These are phyloP conservation scores for Trametes cinnabarina DNA, from an alignment of 768 basidiomycete species.

Conservation along the genomic window DNA sequence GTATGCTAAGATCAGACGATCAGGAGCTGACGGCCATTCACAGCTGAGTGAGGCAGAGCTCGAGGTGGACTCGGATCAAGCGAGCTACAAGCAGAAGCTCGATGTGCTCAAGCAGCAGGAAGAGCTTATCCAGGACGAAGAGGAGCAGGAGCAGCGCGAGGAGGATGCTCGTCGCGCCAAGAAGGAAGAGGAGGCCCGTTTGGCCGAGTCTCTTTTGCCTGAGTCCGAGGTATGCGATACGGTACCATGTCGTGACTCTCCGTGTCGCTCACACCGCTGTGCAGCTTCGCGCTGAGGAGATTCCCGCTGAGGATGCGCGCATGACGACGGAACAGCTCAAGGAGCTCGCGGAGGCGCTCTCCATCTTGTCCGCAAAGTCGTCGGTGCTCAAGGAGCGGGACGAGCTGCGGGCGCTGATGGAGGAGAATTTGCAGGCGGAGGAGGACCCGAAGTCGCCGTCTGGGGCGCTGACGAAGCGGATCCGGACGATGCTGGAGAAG, in stretches of 20 bases:
- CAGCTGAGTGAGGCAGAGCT: constrained; percentile 97
- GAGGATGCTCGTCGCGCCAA: constrained; percentile 86
- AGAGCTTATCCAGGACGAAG: constrained; percentile 98
- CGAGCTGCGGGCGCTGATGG: constrained; percentile 88
- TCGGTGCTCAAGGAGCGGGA: constrained; percentile 94
- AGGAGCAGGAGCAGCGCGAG: constrained; percentile 96
- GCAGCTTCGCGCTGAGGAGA: constrained; percentile 62
- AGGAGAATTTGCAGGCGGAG: constrained; percentile 87
- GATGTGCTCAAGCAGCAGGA: constrained; percentile 98
- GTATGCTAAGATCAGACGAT: neutral
- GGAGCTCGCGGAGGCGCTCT: constrained; percentile 89
- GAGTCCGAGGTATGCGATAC: constrained; percentile 70
- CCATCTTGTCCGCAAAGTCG: constrained; percentile 88
- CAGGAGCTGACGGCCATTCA: neutral
- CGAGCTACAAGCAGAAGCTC: constrained; percentile 96
- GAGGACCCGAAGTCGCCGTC: constrained; percentile 84
- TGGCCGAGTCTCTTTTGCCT: constrained; percentile 81
- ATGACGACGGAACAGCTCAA: constrained; percentile 97
- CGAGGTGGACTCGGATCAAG: constrained; percentile 90
- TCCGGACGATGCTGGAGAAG: constrained; percentile 93
- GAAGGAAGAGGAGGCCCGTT: constrained; percentile 71
- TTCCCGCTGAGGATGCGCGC: constrained; percentile 57
- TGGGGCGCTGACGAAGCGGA: constrained; percentile 90
- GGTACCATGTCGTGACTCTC: neutral
- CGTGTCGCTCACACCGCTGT: neutral